Evolutionary conservation across 345 rosid genomes (phyloP).

Genomic region (Gossypium bickii): DNA sequence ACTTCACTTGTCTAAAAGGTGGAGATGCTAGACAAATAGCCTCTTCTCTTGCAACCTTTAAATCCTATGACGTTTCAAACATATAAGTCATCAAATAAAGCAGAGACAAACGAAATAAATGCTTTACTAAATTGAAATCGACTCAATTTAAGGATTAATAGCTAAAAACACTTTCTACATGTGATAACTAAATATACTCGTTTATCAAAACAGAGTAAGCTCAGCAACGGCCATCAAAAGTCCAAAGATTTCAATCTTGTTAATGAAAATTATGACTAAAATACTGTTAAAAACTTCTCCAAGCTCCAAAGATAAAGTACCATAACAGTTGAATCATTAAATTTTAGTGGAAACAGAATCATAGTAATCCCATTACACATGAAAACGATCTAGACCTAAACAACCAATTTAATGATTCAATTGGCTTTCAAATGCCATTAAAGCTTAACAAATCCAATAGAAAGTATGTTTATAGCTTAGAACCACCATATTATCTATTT

Average conservation of each 20-base stretch:
- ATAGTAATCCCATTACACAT: background rate
- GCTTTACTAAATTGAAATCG: background rate
- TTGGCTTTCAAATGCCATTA: background rate
- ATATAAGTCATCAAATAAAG: background rate
- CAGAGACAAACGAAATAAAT: background rate
- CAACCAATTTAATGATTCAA: background rate
- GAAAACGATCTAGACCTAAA: background rate
- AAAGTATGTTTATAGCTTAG: background rate
- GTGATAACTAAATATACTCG: background rate
- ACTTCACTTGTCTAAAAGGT: background rate
- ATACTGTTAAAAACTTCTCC: background rate
- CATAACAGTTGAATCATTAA: no score
- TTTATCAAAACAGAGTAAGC: background rate
- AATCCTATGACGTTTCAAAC: constrained; percentile 18
- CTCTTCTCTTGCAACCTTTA: constrained; percentile 14
- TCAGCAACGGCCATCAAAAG: background rate
- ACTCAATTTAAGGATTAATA: background rate
- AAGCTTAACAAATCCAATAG: background rate
- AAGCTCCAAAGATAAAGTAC: background rate
- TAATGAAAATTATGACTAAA: background rate
- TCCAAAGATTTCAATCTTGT: background rate
- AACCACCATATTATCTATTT: no score
- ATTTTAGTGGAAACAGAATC: background rate
- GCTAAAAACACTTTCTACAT: background rate
- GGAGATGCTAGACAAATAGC: background rate